Base-by-base conservation (phyloP, 2,329 filamentous ascomycete species). In the Akanthomyces uredinophilus region DNA sequence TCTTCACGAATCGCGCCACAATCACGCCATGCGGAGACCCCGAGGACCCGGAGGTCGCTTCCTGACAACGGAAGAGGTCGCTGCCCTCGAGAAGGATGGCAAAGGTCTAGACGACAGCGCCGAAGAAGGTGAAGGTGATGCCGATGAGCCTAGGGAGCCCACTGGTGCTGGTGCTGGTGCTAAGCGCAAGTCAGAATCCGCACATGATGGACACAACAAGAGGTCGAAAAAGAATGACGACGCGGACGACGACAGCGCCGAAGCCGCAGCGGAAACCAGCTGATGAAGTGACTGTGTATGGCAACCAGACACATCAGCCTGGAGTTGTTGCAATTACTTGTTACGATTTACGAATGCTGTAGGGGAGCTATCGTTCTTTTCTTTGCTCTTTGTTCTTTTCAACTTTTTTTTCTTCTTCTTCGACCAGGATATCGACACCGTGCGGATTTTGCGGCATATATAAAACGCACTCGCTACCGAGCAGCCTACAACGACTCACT, bases 11-110 rank as follows among this genome's bases (percentile, higher is more conserved):
- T 98, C 94, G 29, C 85, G 95, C 71, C 95, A 99, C 75, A 98
- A 98, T 72, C 95, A 99, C 75, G 95, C 95, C 11, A 99, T 99
- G 95, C 87, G 95, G 63, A 83, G 95, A 69, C 95, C 95, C 32
- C 87, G 95, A 72, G 95, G 95, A 18, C 95, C 95, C 0, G 95
- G 95, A 59, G 95, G 95, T 24, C 88, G 95, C 27, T 99, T 99
- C 81, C 79, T 99, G 74, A 99, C 95, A 0, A 94, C 95, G 1
- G 95, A 98, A 62, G 95, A 99, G 74, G 93, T 97, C 4, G 92
- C 92, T 6, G 88, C 90, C 56, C 92, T 96, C 80, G 93, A 96
- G 71, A 85, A 86, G 68, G 83, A 81, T 18, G 69, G 66, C 53
- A 84, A 84, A 69, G 78, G 76, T 57, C 55, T 56, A 68, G 72